Conservation (phyloP, 2,329 filamentous ascomycete genomes). For the Aspergillus sp. region DNA sequence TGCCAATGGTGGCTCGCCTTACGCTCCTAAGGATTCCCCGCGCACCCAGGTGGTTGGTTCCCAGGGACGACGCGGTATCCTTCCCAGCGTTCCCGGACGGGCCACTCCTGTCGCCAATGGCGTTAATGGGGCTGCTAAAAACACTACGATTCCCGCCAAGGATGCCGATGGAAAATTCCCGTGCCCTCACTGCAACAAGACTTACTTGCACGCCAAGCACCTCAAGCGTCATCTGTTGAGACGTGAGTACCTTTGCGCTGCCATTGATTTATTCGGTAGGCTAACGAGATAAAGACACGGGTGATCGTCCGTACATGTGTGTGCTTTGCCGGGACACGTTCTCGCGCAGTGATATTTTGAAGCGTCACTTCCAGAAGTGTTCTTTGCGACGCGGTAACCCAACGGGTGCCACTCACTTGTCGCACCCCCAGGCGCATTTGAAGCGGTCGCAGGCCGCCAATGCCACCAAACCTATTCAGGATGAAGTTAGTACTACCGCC, state of each 20-base stretch:
- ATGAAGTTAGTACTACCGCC: conserved; percentile 40
- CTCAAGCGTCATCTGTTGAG: conserved; percentile 90
- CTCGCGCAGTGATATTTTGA: conserved; percentile 93
- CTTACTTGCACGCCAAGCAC: conserved; percentile 95
- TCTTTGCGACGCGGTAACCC: conserved; percentile 94
- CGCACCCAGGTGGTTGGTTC: conserved; percentile 86
- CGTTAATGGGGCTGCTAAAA: conserved; percentile 63
- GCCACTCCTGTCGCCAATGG: conserved; percentile 63
- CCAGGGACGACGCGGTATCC: conserved; percentile 82
- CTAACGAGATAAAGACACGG: conserved; percentile 62
- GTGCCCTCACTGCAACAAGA: conserved; percentile 96
- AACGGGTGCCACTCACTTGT: conserved; percentile 87
- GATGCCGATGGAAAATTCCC: conserved; percentile 97
- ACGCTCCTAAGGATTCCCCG: conserved; percentile 38
- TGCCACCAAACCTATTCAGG: conserved; percentile 36
- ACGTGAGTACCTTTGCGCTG: conserved; percentile 61
- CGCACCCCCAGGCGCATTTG: conserved; percentile 82
- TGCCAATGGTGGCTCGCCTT: conserved; percentile 31
- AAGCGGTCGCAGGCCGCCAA: conserved; percentile 58
- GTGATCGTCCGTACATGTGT: conserved; percentile 97
- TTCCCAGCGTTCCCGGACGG: conserved; percentile 82
- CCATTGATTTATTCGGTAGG: conserved; percentile 2
- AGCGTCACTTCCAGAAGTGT: conserved; percentile 99
- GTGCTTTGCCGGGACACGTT: conserved; percentile 97
- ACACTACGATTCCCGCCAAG: conserved; percentile 79